Conservation (phyloP, 148 eudicot species). For the Rhododendron griersonianum region DNA sequence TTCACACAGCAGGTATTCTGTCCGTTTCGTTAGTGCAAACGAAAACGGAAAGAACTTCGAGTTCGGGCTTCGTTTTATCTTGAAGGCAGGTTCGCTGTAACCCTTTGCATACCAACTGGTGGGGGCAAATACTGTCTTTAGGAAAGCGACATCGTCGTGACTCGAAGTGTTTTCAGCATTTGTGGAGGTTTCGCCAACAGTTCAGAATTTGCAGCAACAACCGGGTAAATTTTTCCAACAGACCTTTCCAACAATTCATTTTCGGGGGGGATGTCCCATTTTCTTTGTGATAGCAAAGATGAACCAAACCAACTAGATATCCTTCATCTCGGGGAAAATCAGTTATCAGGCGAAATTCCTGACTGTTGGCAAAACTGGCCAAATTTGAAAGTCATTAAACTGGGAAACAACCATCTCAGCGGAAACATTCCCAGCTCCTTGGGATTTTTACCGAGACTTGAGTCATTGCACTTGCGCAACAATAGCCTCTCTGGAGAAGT, state of each 20-base stretch:
- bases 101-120: too few relatives aligned
- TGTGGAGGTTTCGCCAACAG: too few relatives aligned
- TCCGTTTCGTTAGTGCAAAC: too few relatives aligned
- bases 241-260: constrained; percentile 8
- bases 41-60: too few relatives aligned
- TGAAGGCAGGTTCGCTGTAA: too few relatives aligned
- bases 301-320: background rate
- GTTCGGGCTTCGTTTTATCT: too few relatives aligned
- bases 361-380: constrained; percentile 10
- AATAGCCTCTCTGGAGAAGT: constrained; percentile 21
- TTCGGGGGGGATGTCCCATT: background rate
- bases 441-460: background rate
- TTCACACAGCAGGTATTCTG: too few relatives aligned
- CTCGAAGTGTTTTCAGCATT: too few relatives aligned
- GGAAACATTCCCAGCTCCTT: constrained; percentile 25
- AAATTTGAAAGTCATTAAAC: background rate
- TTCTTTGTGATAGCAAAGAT: background rate
- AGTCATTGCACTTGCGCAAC: constrained; percentile 13
- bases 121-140: too few relatives aligned
- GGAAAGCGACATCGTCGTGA: too few relatives aligned
- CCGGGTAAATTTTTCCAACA: too few relatives aligned
- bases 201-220: too few relatives aligned
- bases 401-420: constrained; percentile 14
- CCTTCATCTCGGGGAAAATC: background rate
- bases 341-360: constrained; percentile 9